Percentiles rank a stretch among this genome's conserved stretches.
Evolutionary conservation across 2,329 filamentous ascomycete species (phyloP).

Genomic region (Aureobasidium uvarum): DNA sequence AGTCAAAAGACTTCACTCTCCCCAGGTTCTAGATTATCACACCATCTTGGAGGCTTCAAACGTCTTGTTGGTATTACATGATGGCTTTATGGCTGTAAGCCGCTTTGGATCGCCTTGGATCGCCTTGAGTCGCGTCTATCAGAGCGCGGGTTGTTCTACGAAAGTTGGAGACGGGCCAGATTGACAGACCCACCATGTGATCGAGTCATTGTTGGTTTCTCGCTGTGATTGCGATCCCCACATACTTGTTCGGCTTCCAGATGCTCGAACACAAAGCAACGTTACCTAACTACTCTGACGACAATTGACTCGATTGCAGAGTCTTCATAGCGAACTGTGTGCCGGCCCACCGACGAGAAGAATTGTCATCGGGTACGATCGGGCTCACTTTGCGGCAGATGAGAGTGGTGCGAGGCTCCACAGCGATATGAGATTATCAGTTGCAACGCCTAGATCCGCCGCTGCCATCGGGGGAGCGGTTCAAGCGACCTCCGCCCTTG

Average conservation of each 20-base stretch:
- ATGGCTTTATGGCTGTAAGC: not conserved
- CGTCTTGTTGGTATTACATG: not conserved
- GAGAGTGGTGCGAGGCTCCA: constrained; percentile 21
- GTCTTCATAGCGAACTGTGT: not conserved
- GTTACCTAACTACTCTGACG: not conserved
- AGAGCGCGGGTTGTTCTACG: not conserved
- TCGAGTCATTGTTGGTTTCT: constrained; percentile 2
- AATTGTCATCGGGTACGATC: constrained; percentile 17
- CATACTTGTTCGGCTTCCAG: not conserved
- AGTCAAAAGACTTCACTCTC: not conserved
- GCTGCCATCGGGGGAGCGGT: constrained; percentile 12
- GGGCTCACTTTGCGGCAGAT: constrained; percentile 19
- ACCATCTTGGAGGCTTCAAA: constrained; percentile 7
- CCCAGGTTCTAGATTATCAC: constrained; percentile 24
- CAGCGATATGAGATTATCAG: constrained; percentile 17
- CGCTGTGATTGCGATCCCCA: constrained; percentile 17
- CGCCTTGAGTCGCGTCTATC: not conserved
- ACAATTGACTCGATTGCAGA: not conserved
- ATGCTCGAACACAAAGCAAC: not conserved
- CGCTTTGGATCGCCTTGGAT: not conserved
- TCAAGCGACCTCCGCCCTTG: not conserved
- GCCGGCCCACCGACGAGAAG: not conserved
- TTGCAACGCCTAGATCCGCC: constrained; percentile 23
- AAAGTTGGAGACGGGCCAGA: constrained; percentile 1
- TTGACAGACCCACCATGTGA: not conserved